Conservation (phyloP, 306 rosid genomes). For the Potentilla sterilis region DNA sequence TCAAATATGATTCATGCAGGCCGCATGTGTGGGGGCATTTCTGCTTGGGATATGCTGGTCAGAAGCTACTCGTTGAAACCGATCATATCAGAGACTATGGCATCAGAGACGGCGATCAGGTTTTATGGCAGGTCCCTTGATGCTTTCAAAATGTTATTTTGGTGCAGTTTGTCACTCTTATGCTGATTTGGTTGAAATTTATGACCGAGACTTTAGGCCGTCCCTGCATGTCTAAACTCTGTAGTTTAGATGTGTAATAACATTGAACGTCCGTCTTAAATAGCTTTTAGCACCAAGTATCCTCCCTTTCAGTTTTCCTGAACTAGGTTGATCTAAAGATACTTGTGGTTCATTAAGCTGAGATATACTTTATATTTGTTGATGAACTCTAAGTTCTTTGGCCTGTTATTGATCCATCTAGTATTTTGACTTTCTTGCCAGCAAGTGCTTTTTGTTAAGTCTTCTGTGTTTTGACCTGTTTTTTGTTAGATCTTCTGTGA, state of each 20-base stretch:
- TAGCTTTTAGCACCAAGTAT: background rate
- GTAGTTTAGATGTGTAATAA: background rate
- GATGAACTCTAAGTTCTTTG: background rate
- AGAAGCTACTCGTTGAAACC: constrained; percentile 52
- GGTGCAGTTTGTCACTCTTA: background rate
- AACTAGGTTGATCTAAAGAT: background rate
- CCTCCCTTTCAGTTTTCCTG: background rate
- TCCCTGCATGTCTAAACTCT: no score
- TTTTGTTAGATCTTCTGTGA: background rate
- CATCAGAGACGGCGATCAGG: constrained; percentile 87
- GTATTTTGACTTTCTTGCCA: background rate
- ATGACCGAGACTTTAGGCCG: background rate
- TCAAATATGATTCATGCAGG: constrained; percentile 46
- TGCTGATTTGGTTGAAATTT: constrained; percentile 8
- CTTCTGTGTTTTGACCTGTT: background rate
- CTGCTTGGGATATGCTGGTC: constrained; percentile 73
- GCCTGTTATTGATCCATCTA: background rate
- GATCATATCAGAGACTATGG: constrained; percentile 54
- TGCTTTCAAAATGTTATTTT: background rate
- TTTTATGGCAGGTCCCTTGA: constrained; percentile 30
- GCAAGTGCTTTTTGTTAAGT: background rate
- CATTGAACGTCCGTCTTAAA: background rate
- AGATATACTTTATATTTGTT: background rate
- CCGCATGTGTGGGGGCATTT: constrained; percentile 82
- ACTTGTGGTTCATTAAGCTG: background rate